phyloP scores from a whole-genome alignment of 2,329 filamentous ascomycete species.

The Trichoderma lentiforme region DNA sequence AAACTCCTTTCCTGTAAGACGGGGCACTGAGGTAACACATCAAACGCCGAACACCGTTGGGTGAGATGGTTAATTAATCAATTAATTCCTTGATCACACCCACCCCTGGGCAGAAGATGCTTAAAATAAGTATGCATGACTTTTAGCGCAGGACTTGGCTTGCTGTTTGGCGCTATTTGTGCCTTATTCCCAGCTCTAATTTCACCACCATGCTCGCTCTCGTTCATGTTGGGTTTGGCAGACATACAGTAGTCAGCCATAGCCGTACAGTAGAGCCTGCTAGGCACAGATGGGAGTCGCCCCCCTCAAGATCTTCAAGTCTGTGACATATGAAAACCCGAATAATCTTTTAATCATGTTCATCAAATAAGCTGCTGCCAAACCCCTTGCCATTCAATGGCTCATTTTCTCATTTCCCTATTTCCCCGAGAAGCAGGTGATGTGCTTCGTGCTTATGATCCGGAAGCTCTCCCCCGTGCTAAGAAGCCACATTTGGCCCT shows the following conservation, averaged over 20 bases:
- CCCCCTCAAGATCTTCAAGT: background rate
- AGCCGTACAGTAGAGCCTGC: background rate
- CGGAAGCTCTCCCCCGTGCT: background rate
- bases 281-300: background rate
- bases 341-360: background rate
- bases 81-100: background rate
- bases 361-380: background rate
- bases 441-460: slow-evolving; percentile 22
- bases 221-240: background rate
- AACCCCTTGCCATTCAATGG: background rate
- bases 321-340: background rate
- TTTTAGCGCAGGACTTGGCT: slow-evolving; percentile 4
- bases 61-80: background rate
- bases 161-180: slow-evolving; percentile 8
- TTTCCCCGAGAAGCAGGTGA: background rate
- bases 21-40: too few species aligned
- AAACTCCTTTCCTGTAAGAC: background rate
- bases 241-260: background rate
- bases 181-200: slow-evolving; percentile 12
- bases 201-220: background rate
- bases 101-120: background rate
- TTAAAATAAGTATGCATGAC: slow-evolving; percentile 1
- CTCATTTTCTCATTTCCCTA: background rate
- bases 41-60: background rate
- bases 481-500: background rate